These are phyloP conservation scores for Aquilaria yunnanensis DNA, from an alignment of 345 rosid species.

Conservation along the genomic window DNA sequence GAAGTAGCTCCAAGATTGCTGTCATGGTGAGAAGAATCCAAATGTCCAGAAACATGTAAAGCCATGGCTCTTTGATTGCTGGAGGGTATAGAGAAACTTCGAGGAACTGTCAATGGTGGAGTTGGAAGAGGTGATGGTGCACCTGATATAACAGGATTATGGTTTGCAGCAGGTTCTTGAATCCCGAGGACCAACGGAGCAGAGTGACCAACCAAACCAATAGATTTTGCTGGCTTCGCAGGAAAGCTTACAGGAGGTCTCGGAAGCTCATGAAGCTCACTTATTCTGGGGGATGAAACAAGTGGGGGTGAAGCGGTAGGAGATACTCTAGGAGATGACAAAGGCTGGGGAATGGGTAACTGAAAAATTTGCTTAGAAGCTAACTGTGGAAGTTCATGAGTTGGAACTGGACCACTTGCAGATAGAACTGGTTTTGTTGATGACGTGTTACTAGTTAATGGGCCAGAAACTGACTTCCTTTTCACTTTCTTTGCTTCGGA, in stretches of 20 bases:
- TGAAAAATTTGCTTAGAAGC: constrained; percentile 40
- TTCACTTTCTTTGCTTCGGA: constrained; percentile 43
- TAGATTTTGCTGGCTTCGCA: constrained; percentile 49
- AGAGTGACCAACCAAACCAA: constrained; percentile 59
- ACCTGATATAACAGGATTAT: constrained; percentile 29
- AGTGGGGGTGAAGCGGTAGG: constrained; percentile 85
- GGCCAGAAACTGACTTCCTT: constrained; percentile 73
- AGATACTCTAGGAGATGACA: constrained; percentile 64
- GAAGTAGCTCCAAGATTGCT: constrained; percentile 25
- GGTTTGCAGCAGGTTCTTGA: constrained; percentile 43
- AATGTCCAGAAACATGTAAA: constrained; percentile 32
- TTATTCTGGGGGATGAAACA: constrained; percentile 68
- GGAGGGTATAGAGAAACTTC: constrained; percentile 87
- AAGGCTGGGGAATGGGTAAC: constrained; percentile 34
- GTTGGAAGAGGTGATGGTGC: constrained; percentile 72
- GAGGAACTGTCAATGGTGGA: constrained; percentile 61
- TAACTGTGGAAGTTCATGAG: constrained; percentile 36
- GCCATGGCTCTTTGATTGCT: constrained; percentile 65
- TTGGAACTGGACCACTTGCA: constrained; percentile 38
- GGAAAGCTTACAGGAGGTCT: constrained; percentile 56
- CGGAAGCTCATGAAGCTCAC: constrained; percentile 93
- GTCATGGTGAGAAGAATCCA: constrained; percentile 34
- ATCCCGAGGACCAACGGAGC: constrained; percentile 71
- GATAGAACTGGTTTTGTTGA: constrained; percentile 42
- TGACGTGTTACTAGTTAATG: constrained; percentile 44